Evolutionary conservation across 345 rosid species (phyloP).

Genomic region (Populus deltoides): DNA sequence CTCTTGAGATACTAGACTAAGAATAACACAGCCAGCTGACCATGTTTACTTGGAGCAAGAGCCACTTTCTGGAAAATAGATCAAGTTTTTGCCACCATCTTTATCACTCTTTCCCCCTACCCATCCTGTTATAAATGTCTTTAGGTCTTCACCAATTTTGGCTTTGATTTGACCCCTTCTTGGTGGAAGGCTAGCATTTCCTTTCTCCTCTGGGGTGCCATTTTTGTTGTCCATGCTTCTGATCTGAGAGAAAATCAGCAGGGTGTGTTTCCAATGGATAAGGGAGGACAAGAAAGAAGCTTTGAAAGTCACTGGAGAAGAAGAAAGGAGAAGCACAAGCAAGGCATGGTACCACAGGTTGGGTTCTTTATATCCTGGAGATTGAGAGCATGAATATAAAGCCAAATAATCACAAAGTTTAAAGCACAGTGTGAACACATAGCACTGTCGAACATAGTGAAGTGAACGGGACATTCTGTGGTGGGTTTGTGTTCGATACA

Average conservation of each 20-base stretch:
- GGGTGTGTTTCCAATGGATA: background rate
- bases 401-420: background rate
- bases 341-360: background rate
- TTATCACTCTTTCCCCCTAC: background rate
- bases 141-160: background rate
- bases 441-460: background rate
- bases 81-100: background rate
- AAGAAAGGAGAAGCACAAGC: background rate
- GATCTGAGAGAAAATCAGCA: background rate
- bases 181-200: background rate
- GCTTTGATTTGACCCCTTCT: constrained; percentile 2
- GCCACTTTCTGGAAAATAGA: background rate
- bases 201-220: background rate
- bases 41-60: background rate
- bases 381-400: too few relatives aligned
- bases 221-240: constrained; percentile 4
- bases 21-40: too few relatives aligned
- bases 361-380: background rate
- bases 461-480: background rate
- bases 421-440: background rate
- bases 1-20: background rate
- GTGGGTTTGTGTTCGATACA: background rate
- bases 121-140: background rate
- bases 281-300: background rate
- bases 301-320: background rate